A percentile compares a stretch with the other conserved stretches of the same genome.
phyloP scores from a whole-genome alignment of 345 rosid species.

The Gossypium herbaceum region DNA sequence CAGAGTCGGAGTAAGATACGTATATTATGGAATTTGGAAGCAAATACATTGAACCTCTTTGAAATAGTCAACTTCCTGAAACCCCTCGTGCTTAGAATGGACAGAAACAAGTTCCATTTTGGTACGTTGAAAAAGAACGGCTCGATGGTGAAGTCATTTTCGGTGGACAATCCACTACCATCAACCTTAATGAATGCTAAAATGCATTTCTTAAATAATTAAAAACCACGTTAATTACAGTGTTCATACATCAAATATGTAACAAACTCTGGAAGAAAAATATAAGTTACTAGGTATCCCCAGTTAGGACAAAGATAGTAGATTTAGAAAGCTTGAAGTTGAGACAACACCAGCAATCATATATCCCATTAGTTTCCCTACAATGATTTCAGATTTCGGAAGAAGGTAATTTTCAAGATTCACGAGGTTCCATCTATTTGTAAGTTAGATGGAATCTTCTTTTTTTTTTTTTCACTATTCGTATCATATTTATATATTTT shows the following conservation, averaged over 20 bases:
- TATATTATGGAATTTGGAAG: neutral
- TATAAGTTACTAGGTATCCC: neutral
- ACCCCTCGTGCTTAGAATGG: neutral
- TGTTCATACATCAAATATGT: neutral
- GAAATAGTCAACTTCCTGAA: neutral
- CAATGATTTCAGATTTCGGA: neutral
- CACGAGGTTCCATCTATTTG: too few species aligned
- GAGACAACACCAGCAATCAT: neutral
- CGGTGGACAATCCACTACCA: slow-evolving; percentile 3
- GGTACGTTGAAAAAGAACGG: neutral
- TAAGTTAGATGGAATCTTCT: too few species aligned
- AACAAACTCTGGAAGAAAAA: neutral
- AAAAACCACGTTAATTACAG: too few species aligned
- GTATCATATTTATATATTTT: too few species aligned
- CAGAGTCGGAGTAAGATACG: neutral
- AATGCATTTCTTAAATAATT: neutral
- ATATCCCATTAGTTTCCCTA: neutral
- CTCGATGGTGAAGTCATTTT: neutral
- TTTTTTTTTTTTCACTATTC: too few species aligned
- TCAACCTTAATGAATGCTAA: neutral
- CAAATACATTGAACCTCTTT: slow-evolving; percentile 20
- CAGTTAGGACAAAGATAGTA: neutral
- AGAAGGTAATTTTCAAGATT: neutral
- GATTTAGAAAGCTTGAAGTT: neutral
- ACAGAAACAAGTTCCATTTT: neutral